Evolutionary conservation across 108 stramenopile species (phyloP).

Genomic region (Skeletonema tropicum): DNA sequence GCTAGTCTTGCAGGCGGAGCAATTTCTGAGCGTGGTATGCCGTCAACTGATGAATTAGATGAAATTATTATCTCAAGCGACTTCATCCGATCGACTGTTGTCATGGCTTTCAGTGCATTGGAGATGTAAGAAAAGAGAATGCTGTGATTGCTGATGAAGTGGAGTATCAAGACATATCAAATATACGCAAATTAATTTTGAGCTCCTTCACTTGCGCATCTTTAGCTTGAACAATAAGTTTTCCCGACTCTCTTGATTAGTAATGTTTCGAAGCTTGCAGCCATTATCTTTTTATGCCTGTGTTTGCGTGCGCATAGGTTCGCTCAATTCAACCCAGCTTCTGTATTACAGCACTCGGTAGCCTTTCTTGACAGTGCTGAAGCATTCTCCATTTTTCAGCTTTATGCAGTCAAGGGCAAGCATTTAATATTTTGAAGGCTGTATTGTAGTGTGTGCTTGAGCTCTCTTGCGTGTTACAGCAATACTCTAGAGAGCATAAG

Average conservation of each 20-base stretch:
- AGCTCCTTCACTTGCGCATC: neutral
- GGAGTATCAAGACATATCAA: neutral
- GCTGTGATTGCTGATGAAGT: neutral
- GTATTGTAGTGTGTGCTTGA: no score
- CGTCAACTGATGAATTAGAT: constrained; percentile 77
- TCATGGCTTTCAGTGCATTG: constrained; percentile 28
- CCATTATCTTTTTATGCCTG: no score
- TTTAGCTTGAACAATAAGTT: neutral
- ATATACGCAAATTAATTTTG: neutral
- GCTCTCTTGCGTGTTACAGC: no score
- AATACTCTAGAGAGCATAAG: no score
- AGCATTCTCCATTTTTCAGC: no score
- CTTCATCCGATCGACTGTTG: constrained; percentile 14
- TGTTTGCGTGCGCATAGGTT: no score
- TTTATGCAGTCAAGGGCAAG: no score
- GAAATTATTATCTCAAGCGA: constrained; percentile 66
- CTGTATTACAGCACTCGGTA: no score
- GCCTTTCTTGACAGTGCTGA: no score
- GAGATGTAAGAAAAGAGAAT: constrained; percentile 5
- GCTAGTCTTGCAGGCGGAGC: constrained; percentile 68
- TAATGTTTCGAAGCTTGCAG: neutral
- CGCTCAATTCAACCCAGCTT: no score
- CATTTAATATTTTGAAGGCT: no score
- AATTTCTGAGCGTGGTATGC: constrained; percentile 80
- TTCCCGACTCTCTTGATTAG: neutral